Evolutionary conservation across 495 filamentous ascomycete genomes (phyloP).

Genomic region (Penicillium bovifimosum): DNA sequence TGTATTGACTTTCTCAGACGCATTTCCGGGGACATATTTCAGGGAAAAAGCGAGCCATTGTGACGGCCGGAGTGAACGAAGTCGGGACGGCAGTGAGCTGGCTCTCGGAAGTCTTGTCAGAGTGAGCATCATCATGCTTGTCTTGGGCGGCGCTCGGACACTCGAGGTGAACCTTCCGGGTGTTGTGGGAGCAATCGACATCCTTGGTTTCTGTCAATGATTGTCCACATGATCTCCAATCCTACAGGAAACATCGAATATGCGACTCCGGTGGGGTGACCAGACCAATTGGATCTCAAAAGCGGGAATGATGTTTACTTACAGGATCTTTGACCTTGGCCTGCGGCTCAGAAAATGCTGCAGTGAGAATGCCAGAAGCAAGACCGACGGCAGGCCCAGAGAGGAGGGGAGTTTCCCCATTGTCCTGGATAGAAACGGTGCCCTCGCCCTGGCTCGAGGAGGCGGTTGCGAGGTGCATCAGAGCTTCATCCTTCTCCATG

Average conservation of each 20-base stretch:
- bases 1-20: conserved; percentile 44
- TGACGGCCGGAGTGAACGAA: conserved; percentile 52
- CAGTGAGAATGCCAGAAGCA: too few relatives aligned
- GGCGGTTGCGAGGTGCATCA: too few relatives aligned
- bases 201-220: not conserved
- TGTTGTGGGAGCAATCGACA: not conserved
- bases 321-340: not conserved
- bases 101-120: not conserved
- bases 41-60: conserved; percentile 57
- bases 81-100: not conserved
- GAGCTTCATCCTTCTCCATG: too few relatives aligned
- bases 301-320: not conserved
- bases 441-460: too few relatives aligned
- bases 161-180: too few relatives aligned
- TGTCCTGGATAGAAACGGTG: too few relatives aligned
- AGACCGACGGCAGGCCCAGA: too few relatives aligned
- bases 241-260: not conserved
- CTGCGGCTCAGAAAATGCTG: too few relatives aligned
- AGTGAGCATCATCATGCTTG: not conserved
- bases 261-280: not conserved
- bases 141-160: not conserved
- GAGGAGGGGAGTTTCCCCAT: too few relatives aligned
- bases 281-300: not conserved
- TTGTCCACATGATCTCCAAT: not conserved
- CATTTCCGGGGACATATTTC: conserved; percentile 46